A percentile compares a stretch with the other conserved stretches of the same genome.
phyloP scores from a whole-genome alignment of 1,284 basidiomycete species.

The Moniliella sp. region DNA sequence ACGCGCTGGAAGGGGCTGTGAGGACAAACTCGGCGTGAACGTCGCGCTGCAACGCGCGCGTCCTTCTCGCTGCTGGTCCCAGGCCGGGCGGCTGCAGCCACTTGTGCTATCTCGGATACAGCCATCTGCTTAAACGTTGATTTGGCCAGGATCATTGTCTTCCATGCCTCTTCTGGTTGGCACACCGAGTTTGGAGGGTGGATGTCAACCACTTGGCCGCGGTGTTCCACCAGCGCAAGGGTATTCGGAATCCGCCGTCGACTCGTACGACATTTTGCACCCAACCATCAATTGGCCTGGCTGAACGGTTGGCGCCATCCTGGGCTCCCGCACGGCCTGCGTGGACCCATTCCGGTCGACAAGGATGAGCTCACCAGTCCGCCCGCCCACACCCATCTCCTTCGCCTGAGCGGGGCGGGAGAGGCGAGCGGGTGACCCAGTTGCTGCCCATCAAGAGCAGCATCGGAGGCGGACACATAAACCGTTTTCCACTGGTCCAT shows the following conservation, averaged over 20 bases:
- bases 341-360: neutral
- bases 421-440: constrained; percentile 50
- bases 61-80: constrained; percentile 43
- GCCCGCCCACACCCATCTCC: neutral
- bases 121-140: constrained; percentile 20
- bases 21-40: constrained; percentile 74
- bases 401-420: neutral
- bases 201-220: too few relatives aligned
- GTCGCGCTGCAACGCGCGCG: constrained; percentile 53
- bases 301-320: neutral
- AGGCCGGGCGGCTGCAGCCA: too few relatives aligned
- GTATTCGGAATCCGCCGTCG: constrained; percentile 26
- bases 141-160: constrained; percentile 2
- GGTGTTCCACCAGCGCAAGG: too few relatives aligned
- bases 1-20: constrained; percentile 47
- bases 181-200: neutral
- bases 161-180: neutral
- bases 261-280: constrained; percentile 11
- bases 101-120: constrained; percentile 28
- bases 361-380: too few relatives aligned
- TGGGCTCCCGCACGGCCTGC: neutral
- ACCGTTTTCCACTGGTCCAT: constrained; percentile 83
- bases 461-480: constrained; percentile 83
- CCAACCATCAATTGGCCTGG: constrained; percentile 1
- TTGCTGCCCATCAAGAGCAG: constrained; percentile 80